Evolutionary conservation across 768 basidiomycete genomes (phyloP).

Genomic region (Chalciporus pseudorubinellus): DNA sequence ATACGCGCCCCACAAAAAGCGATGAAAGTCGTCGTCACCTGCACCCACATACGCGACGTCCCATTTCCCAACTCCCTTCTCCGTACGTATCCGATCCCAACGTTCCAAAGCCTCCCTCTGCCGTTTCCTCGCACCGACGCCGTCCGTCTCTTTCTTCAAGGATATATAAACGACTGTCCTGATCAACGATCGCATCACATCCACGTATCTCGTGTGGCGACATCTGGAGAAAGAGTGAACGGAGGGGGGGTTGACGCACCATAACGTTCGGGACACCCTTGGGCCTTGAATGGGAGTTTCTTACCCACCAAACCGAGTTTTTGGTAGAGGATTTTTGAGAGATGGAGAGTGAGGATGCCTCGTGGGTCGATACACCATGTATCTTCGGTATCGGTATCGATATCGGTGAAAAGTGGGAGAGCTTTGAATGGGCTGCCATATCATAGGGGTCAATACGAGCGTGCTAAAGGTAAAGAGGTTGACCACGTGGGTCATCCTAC

Average conservation of each 20-base stretch:
- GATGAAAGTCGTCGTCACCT: conserved; percentile 34
- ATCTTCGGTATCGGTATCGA: conserved; percentile 41
- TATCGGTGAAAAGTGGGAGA: conserved; percentile 28
- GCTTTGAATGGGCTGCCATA: conserved; percentile 37
- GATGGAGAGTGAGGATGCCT: conserved; percentile 54
- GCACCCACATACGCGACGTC: conserved; percentile 37
- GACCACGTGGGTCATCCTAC: neutral
- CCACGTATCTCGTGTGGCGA: neutral
- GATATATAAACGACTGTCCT: conserved; percentile 48
- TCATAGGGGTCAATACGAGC: too few species aligned
- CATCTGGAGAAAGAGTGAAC: too few species aligned
- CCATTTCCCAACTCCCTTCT: conserved; percentile 40
- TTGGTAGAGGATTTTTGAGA: conserved; percentile 59
- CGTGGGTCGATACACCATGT: conserved; percentile 70
- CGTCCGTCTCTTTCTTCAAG: conserved; percentile 40
- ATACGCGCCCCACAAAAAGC: too few species aligned
- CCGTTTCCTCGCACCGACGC: conserved; percentile 36
- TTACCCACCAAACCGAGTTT: conserved; percentile 57
- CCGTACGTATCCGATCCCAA: conserved; percentile 50
- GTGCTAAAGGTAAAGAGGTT: too few species aligned
- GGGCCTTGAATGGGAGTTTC: conserved; percentile 45
- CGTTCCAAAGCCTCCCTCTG: conserved; percentile 39
- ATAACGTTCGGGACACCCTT: conserved; percentile 44
- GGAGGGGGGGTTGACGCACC: conserved; percentile 37
- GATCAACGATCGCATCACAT: conserved; percentile 7